Evolutionary conservation across 345 rosid species (phyloP).

Genomic region (Eucalyptus sideroxylon): DNA sequence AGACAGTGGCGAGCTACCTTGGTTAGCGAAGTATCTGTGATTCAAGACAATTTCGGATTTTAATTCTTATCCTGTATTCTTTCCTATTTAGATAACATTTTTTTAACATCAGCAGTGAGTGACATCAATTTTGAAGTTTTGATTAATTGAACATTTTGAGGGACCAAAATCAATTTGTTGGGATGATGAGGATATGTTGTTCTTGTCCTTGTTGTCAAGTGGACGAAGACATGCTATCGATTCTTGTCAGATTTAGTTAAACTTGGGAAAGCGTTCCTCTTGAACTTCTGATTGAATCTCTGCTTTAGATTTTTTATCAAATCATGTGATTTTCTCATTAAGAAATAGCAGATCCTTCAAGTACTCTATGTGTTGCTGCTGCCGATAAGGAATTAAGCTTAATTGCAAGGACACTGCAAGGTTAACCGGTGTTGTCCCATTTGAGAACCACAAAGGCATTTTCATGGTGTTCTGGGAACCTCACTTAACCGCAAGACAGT

Average conservation of each 20-base stretch:
- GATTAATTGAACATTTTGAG: neutral
- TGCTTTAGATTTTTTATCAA: neutral
- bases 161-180: neutral
- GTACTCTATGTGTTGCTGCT: neutral
- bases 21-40: conserved; percentile 80
- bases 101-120: neutral
- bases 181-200: neutral
- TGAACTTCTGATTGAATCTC: neutral
- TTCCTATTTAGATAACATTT: neutral
- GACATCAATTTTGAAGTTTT: neutral
- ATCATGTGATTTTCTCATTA: neutral
- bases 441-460: neutral
- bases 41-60: neutral
- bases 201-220: neutral
- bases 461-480: neutral
- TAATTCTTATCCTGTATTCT: neutral
- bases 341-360: neutral
- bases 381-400: neutral
- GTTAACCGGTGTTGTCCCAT: neutral
- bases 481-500: neutral
- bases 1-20: conserved; percentile 66
- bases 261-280: neutral
- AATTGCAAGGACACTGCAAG: neutral
- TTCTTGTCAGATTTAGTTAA: neutral
- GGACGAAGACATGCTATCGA: neutral